Evolutionary conservation across 208 protist genomes (phyloP).

Genomic region (Herpetomonas tarakana): DNA sequence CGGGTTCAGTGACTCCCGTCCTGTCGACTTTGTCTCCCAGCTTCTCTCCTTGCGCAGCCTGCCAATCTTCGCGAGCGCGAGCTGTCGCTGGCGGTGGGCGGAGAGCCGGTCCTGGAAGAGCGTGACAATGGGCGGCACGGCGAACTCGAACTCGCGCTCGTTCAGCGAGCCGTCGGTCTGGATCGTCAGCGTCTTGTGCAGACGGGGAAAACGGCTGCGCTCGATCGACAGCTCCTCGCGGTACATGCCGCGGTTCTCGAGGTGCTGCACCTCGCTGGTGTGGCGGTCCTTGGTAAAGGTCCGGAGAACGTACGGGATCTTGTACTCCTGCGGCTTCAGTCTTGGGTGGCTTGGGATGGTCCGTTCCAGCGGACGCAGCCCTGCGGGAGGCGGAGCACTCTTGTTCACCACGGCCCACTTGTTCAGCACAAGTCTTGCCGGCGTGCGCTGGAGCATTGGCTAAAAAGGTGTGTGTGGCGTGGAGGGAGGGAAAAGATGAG

Average conservation of each 20-base stretch:
- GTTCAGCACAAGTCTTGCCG: conserved; percentile 66
- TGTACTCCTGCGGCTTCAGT: conserved; percentile 74
- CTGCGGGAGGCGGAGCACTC: conserved; percentile 55
- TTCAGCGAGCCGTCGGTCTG: conserved; percentile 88
- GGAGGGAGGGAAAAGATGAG: no score
- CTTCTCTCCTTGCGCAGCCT: conserved; percentile 55
- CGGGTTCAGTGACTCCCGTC: conserved; percentile 55
- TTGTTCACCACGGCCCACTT: conserved; percentile 89
- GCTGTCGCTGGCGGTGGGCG: conserved; percentile 74
- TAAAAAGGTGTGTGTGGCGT: no score
- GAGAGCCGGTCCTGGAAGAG: conserved; percentile 86
- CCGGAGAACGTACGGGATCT: conserved; percentile 82
- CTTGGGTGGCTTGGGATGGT: conserved; percentile 56
- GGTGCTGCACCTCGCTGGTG: conserved; percentile 80
- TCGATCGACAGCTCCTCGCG: conserved; percentile 87
- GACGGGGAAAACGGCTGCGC: conserved; percentile 75
- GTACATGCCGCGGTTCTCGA: conserved; percentile 91
- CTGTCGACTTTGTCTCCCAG: conserved; percentile 52
- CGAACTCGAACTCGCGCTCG: conserved; percentile 87
- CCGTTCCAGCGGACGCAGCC: conserved; percentile 58
- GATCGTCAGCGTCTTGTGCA: conserved; percentile 72
- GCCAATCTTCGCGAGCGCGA: conserved; percentile 81
- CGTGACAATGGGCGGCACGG: conserved; percentile 73
- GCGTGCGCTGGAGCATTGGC: background rate
- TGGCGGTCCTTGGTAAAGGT: conserved; percentile 86